Percentiles rank a stretch among this genome's conserved stretches.
Conservation (phyloP, 2,329 filamentous ascomycete genomes). For the Apiospora aurea region DNA sequence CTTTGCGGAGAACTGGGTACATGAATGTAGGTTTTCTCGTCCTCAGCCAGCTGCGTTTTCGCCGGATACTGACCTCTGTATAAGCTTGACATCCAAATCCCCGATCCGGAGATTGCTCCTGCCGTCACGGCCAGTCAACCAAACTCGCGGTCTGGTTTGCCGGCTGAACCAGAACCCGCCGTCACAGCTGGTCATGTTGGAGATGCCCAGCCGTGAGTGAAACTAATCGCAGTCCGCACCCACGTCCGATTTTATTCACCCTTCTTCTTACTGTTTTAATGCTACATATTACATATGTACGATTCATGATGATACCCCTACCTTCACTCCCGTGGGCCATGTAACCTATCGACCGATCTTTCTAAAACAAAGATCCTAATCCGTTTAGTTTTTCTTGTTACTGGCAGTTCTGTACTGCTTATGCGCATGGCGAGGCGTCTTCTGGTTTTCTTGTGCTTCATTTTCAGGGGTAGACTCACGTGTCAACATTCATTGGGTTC, state of each 20-base stretch:
- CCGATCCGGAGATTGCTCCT: constrained; percentile 74
- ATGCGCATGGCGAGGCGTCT: constrained; percentile 25
- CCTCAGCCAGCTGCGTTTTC: constrained; percentile 18
- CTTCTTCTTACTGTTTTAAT: constrained; percentile 31
- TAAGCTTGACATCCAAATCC: constrained; percentile 81
- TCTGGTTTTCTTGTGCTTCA: neutral
- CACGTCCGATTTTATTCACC: constrained; percentile 32
- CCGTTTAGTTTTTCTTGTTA: constrained; percentile 8
- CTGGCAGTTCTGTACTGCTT: neutral
- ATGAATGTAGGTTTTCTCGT: constrained; percentile 68
- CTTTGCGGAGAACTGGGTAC: constrained; percentile 83
- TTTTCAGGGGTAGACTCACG: neutral
- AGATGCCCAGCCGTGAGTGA: constrained; percentile 23
- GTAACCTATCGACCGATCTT: constrained; percentile 15
- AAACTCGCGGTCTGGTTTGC: constrained; percentile 43
- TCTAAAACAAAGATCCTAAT: constrained; percentile 14
- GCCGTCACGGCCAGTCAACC: constrained; percentile 54
- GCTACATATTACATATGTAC: constrained; percentile 32
- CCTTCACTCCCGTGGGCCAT: constrained; percentile 16
- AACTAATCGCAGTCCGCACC: neutral
- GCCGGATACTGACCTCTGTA: constrained; percentile 35
- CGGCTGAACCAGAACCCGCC: constrained; percentile 26
- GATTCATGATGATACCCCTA: constrained; percentile 41
- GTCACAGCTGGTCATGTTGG: constrained; percentile 19
- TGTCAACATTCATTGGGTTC: neutral